phyloP scores from a whole-genome alignment of 805 yeast species.

The Wickerhamomyces hampshirensis region DNA sequence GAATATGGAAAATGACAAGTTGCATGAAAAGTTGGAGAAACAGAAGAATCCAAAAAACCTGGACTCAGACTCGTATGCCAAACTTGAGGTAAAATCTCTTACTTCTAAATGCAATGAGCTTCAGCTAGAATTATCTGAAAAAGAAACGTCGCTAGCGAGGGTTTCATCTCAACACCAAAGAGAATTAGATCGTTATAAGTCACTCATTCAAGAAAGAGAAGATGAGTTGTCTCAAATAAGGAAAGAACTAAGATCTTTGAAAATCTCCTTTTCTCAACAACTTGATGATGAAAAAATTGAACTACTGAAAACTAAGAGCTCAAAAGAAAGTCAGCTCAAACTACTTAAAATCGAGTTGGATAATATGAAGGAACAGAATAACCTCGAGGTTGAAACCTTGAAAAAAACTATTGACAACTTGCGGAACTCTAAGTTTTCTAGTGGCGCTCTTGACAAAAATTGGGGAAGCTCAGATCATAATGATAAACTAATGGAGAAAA shows the following conservation, averaged over 20 bases:
- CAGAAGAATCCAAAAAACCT: conserved; percentile 21
- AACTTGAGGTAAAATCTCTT: conserved; percentile 35
- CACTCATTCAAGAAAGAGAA: conserved; percentile 31
- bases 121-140: conserved; percentile 23
- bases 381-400: conserved; percentile 31
- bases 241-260: conserved; percentile 29
- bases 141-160: conserved; percentile 18
- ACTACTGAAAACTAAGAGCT: conserved; percentile 30
- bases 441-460: conserved; percentile 1
- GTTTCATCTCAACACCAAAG: conserved; percentile 17
- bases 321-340: conserved; percentile 35
- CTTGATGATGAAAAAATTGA: conserved; percentile 34
- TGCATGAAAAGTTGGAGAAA: conserved; percentile 33
- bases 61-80: conserved; percentile 25
- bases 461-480: conserved; percentile 7
- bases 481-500: conserved; percentile 25
- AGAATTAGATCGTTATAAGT: conserved; percentile 21
- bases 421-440: conserved; percentile 8
- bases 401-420: conserved; percentile 23
- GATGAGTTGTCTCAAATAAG: conserved; percentile 31
- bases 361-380: conserved; percentile 30
- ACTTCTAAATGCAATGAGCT: conserved; percentile 31
- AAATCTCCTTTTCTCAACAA: conserved; percentile 25
- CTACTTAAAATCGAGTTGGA: conserved; percentile 35
- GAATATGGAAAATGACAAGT: conserved; percentile 31